Evolutionary conservation across 2,329 filamentous ascomycete species (phyloP), one percentile per base, ranked within the genome.

Genomic region (Sphaerulina vaccinii): DNA sequence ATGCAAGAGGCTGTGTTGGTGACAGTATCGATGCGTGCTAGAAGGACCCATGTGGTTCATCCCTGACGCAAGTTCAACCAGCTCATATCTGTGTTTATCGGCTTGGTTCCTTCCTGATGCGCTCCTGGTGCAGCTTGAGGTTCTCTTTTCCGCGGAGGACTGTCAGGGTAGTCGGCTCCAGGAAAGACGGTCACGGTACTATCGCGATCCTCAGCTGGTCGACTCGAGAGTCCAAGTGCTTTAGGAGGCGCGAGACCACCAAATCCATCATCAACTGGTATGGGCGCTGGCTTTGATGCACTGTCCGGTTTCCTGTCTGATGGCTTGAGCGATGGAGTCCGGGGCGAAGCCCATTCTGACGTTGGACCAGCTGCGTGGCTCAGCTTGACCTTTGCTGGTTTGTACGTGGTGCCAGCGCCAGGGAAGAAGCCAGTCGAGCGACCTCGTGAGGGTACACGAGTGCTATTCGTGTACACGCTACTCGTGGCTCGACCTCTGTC

Each of bases 41-140:
- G 37, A 21, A 23, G 22, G 23, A 37, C 23, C 15, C 16, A 22
- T 48, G 21, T 41, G 41, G 10, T 45, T 46, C 32, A 43, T 54
- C 37, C 39, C 46, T 35, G 57, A 46, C 59, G 61, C 21, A 90
- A 75, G 64, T 90, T 90, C 57, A 91, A 71, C 87, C 87, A 91
- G 70, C 85, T 88, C 85, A 90, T 88, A 68, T 90, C 87, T 27
- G 50, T 59, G 35, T 58, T 57, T 41, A 43, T 41, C 2, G 60
- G 40, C 45, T 58, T 51, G 41, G 79, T 74, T 39, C 6, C 5
- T 32, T 35, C 40, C 39, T 36, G 11, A n/a, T 52, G 50, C 32
- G 50, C 55, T 36, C 51, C 56, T 19, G 51, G 37, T 23, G 37
- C 44, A 15, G 41, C 79, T 77, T 45, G 68, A 70, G 38, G 64